A percentile compares a stretch with the other conserved stretches of the same genome.
Conservation (phyloP, 1,284 basidiomycete genomes). For the Mycena citricolor region DNA sequence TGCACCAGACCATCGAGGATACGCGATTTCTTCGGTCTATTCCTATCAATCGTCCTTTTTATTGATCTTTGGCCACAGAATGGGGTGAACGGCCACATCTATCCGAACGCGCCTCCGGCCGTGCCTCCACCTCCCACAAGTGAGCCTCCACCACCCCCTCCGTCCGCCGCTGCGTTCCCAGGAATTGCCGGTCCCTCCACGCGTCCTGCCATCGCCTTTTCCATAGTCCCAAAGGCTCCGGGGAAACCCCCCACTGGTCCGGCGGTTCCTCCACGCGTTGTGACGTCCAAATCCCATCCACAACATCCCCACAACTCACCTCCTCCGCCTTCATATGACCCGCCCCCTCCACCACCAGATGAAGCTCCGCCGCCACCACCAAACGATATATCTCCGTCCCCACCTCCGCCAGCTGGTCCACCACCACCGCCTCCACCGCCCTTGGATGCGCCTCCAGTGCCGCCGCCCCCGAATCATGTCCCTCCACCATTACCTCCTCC, state of each 20-base stretch:
- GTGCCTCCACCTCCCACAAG: slow-evolving; percentile 30
- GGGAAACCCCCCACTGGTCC: background rate
- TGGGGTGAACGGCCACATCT: slow-evolving; percentile 5
- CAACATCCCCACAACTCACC: background rate
- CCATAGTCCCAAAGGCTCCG: slow-evolving; percentile 1
- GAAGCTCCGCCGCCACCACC: slow-evolving; percentile 7
- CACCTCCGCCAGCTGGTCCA: background rate
- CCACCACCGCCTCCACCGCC: slow-evolving; percentile 15
- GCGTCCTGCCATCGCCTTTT: slow-evolving; percentile 16
- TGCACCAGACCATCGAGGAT: too few relatives aligned
- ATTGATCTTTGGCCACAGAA: background rate
- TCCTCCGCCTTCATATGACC: background rate
- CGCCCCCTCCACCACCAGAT: slow-evolving; percentile 6
- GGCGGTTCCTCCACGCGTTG: slow-evolving; percentile 14
- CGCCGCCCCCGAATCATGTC: slow-evolving; percentile 13
- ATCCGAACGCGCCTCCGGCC: background rate
- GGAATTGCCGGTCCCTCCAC: slow-evolving; percentile 12
- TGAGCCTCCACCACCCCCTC: slow-evolving; percentile 16
- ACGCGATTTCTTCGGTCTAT: too few relatives aligned
- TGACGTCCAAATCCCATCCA: slow-evolving; percentile 17
- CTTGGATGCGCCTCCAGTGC: slow-evolving; percentile 8
- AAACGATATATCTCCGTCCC: background rate
- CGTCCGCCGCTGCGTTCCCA: background rate
- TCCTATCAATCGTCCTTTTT: slow-evolving; percentile 5
- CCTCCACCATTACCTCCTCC: slow-evolving; percentile 13